Evolutionary conservation across 805 yeast genomes (phyloP), one percentile per base, ranked within the genome.

Genomic region (Jamesozyma piceae): DNA sequence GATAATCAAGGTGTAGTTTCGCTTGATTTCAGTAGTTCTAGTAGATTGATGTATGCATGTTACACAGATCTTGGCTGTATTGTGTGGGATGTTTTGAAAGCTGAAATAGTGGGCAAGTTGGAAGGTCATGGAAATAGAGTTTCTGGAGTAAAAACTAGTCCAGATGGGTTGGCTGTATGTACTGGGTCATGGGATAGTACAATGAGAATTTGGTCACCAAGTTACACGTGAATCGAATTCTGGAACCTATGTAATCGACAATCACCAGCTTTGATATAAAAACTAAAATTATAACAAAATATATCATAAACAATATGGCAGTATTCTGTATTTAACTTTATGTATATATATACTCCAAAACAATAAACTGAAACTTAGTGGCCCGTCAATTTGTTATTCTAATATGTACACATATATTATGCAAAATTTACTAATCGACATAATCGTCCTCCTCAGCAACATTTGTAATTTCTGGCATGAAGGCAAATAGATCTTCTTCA

Each of bases 121-220:
- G 79, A 77, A 24, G 85, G 83, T 0, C 92, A 84, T 52, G 55
- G 65, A 10, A 77, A 75, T 48, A 69, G 80, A 37, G 72, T 83
- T 9, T 76, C 78, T 39, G 76, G 77, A 50, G 81, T 88, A 2
- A 65, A 69, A 31, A 72, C 80, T 1, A 75, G 88, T 49, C 79
- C 79, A 0, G 85, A 86, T 60, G 95, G 96, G 0, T 56, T 74
- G 19, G 88, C 82, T 0, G 71, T 88, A 9, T 78, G 81, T 43
- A 83, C 95, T 2, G 81, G 84, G 1, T 81, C 90, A 1, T 81
- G 94, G 83, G 95, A 86, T 56, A 63, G 78, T 6, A 77, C 89
- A 1, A 71, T 82, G 50, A 77, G 75, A 50, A 65, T 83, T 1
- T 83, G 89, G 88, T 62, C 73, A 0, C 71, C 73, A n/a, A 41